Base-by-base conservation (phyloP, 2,329 filamentous ascomycete genomes). In the Trichoderma sp. region DNA sequence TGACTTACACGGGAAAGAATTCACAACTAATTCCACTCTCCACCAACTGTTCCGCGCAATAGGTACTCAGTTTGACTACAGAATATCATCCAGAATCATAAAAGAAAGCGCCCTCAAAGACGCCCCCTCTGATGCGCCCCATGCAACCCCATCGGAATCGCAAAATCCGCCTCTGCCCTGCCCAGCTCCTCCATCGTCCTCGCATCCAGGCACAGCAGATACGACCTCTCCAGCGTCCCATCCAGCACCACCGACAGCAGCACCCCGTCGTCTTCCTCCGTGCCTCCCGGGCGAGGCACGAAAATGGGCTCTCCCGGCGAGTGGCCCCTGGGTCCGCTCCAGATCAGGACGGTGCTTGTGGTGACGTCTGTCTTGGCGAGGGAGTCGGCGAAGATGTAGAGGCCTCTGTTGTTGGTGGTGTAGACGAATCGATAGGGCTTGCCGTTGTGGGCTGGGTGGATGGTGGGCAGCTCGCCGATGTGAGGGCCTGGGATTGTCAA, bases 291-390 rank as follows among this genome's bases (percentile, higher is more conserved):
- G 8, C 79, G 75, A 1, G 84, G 80, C 1, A 93, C 82, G 70
- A 92, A 93, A 37, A 93, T 87, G 0, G 90, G 83, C 77, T 93
- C 91, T 1, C 90, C 87, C 0, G 91, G 90, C 0, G 88, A 90
- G 73, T 92, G 89, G 0, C 85, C 88, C 1, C 79, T 76, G 0
- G 82, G 81, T 0, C 82, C 82, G 13, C 85, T 82, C 90, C 90
- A 93, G 70, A 85, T 81, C 4, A 85, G 70, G 0, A 82, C 81
- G 32, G 83, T 81, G 13, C 84, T 79, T 0, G 85, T 89, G 11
- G 79, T 73, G 4, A 87, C 81, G 74, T 93, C 89, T 21, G 87
- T 89, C 78, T 93, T 93, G 72, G 84, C 83, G 32, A 93, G 81
- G 0, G 83, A 83, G 73, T 93, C 90, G 59, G 89, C 79, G 49